Evolutionary conservation across 2,329 filamentous ascomycete genomes (phyloP), one percentile per base, ranked within the genome.

Genomic region (Diaporthe vexans): DNA sequence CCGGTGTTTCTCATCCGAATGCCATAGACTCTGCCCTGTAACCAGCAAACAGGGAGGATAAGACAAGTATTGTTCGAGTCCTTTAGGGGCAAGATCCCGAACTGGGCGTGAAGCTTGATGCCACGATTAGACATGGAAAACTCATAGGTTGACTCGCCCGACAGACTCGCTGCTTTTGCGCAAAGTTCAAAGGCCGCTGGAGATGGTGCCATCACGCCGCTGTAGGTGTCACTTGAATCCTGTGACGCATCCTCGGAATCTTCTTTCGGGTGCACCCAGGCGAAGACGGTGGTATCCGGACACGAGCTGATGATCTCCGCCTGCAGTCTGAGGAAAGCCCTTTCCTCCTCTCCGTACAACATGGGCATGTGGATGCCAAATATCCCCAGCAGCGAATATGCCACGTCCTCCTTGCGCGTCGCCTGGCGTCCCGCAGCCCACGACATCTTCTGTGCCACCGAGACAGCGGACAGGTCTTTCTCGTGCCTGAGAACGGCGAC

Each of bases 371-470:
- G 43, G 10, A 76, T 70, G 24, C 33, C 74, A 17, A 74, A 76
- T 0, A 76, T 59, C 1, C 72, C 72, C 15, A 76, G 52, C 37
- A 76, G 24, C 7, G 57, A 74, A n/a, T 74, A 72, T 17, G 74
- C 72, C 46, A 56, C 21, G 24, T 74, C 74, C n/a, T 76, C 72
- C 40, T 57, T 71, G 26, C 72, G 74, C 46, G 74, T 74, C 8
- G 67, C 29, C 26, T 63, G 33, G 9, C 68, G 33, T 11, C n/a
- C 57, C 5, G 48, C 73, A n/a, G 74, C 74, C 74, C 74, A 76
- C 9, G 72, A 76, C 72, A 76, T 76, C 26, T 73, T 73, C 48
- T 76, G 74, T 7, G 74, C 74, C 26, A 76, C 68, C 10, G 73
- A 67, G 40, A 71, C 58, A 35, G 40, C 13, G 8, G 68, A 58